Base-by-base conservation (phyloP, 768 basidiomycete genomes). In the Multifurca ochricompacta region DNA sequence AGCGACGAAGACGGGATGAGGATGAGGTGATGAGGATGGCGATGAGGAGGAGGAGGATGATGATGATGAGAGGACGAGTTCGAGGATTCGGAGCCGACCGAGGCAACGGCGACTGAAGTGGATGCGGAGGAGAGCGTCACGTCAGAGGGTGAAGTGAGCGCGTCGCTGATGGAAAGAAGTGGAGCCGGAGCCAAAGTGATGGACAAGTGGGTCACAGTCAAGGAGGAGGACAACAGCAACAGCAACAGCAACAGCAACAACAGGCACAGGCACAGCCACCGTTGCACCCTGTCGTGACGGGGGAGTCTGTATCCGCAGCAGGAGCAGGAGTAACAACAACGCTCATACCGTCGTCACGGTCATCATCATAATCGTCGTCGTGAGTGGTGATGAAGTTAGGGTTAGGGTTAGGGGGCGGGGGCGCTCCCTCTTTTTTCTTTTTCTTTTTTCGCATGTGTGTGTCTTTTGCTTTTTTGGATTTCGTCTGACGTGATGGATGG, bases 161-260 rank as follows among this genome's bases (percentile, higher is more conserved):
- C 64, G 28, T 73, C 36, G 34, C 42, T 53, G n/a, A n/a, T n/a
- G 19, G 52, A 52, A 32, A 51, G 44, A n/a, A n/a, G n/a, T n/a
- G n/a, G n/a, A n/a, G n/a, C n/a, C 16, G 59, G n/a, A 8, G 30
- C 67, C 60, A 42, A 67, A 69, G 62, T 78, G 77, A 34, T n/a
- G 65, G 86, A 89, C 64, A 87, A 85, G 65, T 90, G 87, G 87
- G 79, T 89, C 46, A 73, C 85, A 18, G 81, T 90, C 66, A 85
- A 87, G 68, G 75, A 75, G 21, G n/a, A n/a, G n/a, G n/a, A n/a
- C n/a, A n/a, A n/a, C n/a, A n/a, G n/a, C n/a, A n/a, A n/a, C n/a
- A n/a, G n/a, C n/a, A n/a, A n/a, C n/a, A n/a, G n/a, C n/a, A n/a
- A n/a, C n/a, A n/a, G n/a, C n/a, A n/a, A n/a, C n/a, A n/a, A n/a